Evolutionary conservation across 2,329 filamentous ascomycete genomes (phyloP).

Genomic region (Penicillium sp.): DNA sequence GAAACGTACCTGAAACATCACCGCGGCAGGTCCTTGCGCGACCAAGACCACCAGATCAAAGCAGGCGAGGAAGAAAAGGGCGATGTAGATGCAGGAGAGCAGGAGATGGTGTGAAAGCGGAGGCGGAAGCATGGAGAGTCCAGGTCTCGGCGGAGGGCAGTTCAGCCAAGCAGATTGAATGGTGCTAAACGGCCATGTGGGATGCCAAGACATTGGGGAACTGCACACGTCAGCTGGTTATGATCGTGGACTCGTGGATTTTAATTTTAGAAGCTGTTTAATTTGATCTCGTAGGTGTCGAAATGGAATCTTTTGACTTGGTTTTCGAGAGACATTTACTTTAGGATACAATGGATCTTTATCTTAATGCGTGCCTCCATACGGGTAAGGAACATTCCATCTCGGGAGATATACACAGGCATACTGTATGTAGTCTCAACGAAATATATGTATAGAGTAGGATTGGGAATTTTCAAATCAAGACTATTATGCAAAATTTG

Average conservation of each 20-base stretch:
- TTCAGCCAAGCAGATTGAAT: neutral
- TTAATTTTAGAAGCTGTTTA: neutral
- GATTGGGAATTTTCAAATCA: no score
- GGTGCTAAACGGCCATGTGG: conserved; percentile 2
- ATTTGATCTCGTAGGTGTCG: neutral
- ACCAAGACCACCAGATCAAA: conserved; percentile 26
- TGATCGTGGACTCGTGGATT: neutral
- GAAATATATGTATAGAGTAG: no score
- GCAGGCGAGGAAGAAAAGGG: conserved; percentile 19
- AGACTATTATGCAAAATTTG: no score
- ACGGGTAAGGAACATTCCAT: no score
- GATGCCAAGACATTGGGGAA: conserved; percentile 11
- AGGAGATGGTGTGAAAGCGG: conserved; percentile 21
- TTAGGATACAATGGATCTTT: no score
- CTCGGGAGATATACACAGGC: no score
- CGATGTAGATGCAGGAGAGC: conserved; percentile 14
- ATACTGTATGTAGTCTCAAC: no score
- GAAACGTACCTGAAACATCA: conserved; percentile 35
- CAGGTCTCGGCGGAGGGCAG: conserved; percentile 1
- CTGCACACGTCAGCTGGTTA: conserved; percentile 2
- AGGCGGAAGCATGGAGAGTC: conserved; percentile 25
- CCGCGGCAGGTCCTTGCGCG: conserved; percentile 30
- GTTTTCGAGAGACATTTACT: no score
- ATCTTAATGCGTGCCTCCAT: no score
- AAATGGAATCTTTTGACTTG: no score